A percentile compares a stretch with the other conserved stretches of the same genome.
Evolutionary conservation across 192 early-diverging fungal species (phyloP).

Genomic region (Coemansia reversa): DNA sequence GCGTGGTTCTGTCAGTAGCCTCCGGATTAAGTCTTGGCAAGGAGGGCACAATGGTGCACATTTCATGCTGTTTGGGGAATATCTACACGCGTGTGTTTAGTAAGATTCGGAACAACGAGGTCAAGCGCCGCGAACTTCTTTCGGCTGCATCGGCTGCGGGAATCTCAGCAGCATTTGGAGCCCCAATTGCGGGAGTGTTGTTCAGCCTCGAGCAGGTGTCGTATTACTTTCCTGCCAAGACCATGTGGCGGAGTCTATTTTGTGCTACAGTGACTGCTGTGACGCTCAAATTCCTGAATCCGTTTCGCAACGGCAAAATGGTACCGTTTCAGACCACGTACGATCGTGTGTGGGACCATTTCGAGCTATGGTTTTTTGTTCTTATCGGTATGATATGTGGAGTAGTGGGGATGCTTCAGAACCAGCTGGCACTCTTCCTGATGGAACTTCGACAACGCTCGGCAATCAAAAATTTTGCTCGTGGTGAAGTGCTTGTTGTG

Average conservation of each 20-base stretch:
- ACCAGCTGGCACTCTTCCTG: constrained; percentile 35
- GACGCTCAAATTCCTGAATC: constrained; percentile 79
- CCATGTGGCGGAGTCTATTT: constrained; percentile 93
- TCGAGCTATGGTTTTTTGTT: constrained; percentile 87
- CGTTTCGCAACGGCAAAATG: constrained; percentile 80
- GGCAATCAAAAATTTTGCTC: constrained; percentile 45
- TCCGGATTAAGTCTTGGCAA: constrained; percentile 92
- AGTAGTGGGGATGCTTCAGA: constrained; percentile 41
- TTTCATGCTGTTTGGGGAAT: constrained; percentile 91
- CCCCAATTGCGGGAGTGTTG: constrained; percentile 85
- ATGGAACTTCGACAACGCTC: constrained; percentile 46
- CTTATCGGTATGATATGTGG: constrained; percentile 77
- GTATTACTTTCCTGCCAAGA: constrained; percentile 83
- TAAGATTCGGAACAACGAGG: constrained; percentile 81
- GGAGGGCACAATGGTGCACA: constrained; percentile 94
- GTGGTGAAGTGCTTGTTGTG: constrained; percentile 54
- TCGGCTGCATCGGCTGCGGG: constrained; percentile 91
- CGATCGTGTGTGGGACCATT: constrained; percentile 85
- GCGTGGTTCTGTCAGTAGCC: constrained; percentile 83
- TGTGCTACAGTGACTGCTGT: constrained; percentile 90
- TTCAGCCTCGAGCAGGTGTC: constrained; percentile 63
- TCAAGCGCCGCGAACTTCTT: constrained; percentile 78
- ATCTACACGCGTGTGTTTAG: constrained; percentile 74
- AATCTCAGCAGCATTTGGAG: constrained; percentile 96
- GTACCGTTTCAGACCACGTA: constrained; percentile 88